Evolutionary conservation across 805 yeast genomes (phyloP), one percentile per base, ranked within the genome.

Genomic region (Osmozyma mogii): DNA sequence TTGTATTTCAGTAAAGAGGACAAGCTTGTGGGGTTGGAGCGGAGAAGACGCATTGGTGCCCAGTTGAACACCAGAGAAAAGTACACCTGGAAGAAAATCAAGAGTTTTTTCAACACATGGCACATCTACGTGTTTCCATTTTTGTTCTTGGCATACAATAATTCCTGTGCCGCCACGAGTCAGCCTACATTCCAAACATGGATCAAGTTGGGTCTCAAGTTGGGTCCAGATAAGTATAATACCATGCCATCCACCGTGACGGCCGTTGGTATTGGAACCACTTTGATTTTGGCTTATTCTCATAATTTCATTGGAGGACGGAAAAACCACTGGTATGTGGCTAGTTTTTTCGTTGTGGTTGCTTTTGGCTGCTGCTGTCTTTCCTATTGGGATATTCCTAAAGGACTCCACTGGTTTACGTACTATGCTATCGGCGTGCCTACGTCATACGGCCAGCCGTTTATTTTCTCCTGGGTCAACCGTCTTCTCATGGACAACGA

Each of bases 391-490:
- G 40, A 66, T 25, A 60, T 72, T 17, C 70, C 73, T 1, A 47
- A 40, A 9, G 69, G 68, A 1, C 58, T 64, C 21, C 73, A 70
- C 34, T 72, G 75, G 72, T 49, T 65, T 7, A 53, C 65, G 9
- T 75, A 69, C 45, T 70, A 62, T 38, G 37, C 71, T 27, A 47
- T 65, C 3, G 72, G 72, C 3, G 45, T 66, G 10, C 74, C 75
- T 7, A 52, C 66, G 0, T 44, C 68, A 3, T 64, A 64, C 65
- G 78, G 75, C 1, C 78, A 70, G 50, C 77, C 78, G 3, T 60
- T 68, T 38, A 68, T 72, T 9, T 72, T 65, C 36, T 56, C 75
- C 3, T 74, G 79, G 80, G 63, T 72, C 21, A 73, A 73, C 43
- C 52, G 71, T 21, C 41, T 64, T 15, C 44, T 73, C 12, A 54